Conservation (phyloP, 2,329 filamentous ascomycete genomes). For the Aspergillus sp. region DNA sequence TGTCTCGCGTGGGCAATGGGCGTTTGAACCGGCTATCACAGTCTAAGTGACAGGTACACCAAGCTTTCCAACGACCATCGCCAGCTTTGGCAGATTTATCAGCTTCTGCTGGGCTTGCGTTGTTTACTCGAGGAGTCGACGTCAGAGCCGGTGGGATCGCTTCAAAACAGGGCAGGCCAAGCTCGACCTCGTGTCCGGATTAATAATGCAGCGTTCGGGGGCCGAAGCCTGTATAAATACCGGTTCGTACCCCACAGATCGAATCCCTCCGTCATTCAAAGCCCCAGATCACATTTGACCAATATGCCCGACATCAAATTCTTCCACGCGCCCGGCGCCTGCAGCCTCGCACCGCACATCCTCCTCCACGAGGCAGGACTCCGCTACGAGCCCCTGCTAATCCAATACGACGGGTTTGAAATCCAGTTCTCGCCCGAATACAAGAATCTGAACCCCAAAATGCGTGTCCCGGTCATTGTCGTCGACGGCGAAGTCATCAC, state of each 20-base stretch:
- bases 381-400: slow-evolving; percentile 26
- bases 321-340: slow-evolving; percentile 34
- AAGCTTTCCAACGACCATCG: neutral
- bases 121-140: neutral
- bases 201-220: neutral
- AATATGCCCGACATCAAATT: slow-evolving; percentile 26
- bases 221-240: neutral
- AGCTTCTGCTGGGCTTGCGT: no score
- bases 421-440: slow-evolving; percentile 24
- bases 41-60: neutral
- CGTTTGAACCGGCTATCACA: neutral
- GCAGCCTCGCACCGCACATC: slow-evolving; percentile 38
- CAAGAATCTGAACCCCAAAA: slow-evolving; percentile 38
- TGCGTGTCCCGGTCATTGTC: slow-evolving; percentile 35
- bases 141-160: neutral
- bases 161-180: neutral
- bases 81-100: no score
- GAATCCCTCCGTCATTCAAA: neutral
- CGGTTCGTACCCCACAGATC: neutral
- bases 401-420: neutral
- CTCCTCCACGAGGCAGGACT: slow-evolving; percentile 32
- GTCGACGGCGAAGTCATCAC: slow-evolving; percentile 37
- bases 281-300: neutral
- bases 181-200: neutral
- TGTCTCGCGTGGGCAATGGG: neutral